Base-by-base conservation (phyloP, 2,329 filamentous ascomycete genomes). In the Neocucurbitaria cava region DNA sequence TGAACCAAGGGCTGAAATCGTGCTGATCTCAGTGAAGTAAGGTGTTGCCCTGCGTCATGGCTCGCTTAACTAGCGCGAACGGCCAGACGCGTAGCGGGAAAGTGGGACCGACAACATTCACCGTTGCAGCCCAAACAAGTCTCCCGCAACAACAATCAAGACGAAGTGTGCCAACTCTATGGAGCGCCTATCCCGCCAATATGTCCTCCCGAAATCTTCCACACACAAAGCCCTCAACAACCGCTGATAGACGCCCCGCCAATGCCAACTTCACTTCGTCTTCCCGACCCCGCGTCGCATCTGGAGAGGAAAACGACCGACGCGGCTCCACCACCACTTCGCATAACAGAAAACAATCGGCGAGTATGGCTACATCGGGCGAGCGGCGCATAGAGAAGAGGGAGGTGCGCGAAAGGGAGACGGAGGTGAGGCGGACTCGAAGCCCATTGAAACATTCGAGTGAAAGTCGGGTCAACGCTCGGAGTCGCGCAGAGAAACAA, bases 201-300 rank as follows among this genome's bases (percentile, higher is more conserved):
- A 76, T 76, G 72, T 71, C 72, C 23, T 64, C 71, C 20, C 72
- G 72, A 54, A 70, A 68, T 51, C 68, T 63, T 39, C 61, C 68
- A 20, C 65, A 63, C 35, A 59, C 65, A 51, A 76, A 72, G 49
- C 61, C 65, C 48, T 61, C 65, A 40, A 58, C 71, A 13, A 56
- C 61, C 31, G 65, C 68, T 65, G 74, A 76, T 21, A 61, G 68
- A 39, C 70, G 70, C 48, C 61, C 71, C 8, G 62, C 71, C 50
- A 64, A 69, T 59, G 65, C 71, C 44, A 66, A 66, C 46, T 67
- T 69, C 60, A 57, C 69, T 35, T 69, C 72, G 33, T 65, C 66
- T 26, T 58, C 73, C 49, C 71, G 73, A 65, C 72, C 74, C 69
- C 75, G 72, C 70, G 73, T 71, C 45, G 59, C 71, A 41, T 72